Conservation (phyloP, 371 early-diverging fungal genomes). For the Mucor saturninus region DNA sequence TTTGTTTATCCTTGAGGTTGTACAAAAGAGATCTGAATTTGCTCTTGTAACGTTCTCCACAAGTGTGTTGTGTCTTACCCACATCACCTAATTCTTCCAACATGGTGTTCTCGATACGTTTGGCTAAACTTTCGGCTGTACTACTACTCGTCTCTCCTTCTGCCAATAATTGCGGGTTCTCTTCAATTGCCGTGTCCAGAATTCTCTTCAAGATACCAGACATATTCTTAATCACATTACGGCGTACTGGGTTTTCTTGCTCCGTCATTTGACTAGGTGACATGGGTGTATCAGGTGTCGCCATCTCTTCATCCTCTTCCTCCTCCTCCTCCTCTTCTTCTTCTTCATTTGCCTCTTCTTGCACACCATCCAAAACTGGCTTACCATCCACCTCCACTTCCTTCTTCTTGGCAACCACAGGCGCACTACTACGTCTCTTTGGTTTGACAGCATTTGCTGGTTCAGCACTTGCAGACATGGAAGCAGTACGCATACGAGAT, state of each 20-base stretch:
- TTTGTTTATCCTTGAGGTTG: constrained; percentile 80
- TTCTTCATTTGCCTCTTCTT: background rate
- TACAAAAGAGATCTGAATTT: constrained; percentile 75
- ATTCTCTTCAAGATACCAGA: constrained; percentile 39
- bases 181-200: constrained; percentile 30
- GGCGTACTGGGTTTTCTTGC: constrained; percentile 61
- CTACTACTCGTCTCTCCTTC: constrained; percentile 16
- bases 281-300: constrained; percentile 17
- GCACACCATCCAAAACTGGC: background rate
- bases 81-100: constrained; percentile 39
- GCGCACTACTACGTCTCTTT: background rate
- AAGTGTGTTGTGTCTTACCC: constrained; percentile 19
- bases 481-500: constrained; percentile 8
- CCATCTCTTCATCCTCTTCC: background rate
- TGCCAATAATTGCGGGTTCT: constrained; percentile 25
- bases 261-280: constrained; percentile 37
- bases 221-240: constrained; percentile 61
- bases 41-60: constrained; percentile 72
- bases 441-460: background rate
- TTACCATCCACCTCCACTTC: background rate
- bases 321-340: constrained; percentile 5
- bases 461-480: background rate
- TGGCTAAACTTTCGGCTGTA: constrained; percentile 34
- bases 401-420: background rate
- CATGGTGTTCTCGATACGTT: constrained; percentile 46